These are phyloP conservation scores for Cryptococcus neoformans DNA, from an alignment of 1,284 basidiomycete genomes.

Conservation along the genomic window DNA sequence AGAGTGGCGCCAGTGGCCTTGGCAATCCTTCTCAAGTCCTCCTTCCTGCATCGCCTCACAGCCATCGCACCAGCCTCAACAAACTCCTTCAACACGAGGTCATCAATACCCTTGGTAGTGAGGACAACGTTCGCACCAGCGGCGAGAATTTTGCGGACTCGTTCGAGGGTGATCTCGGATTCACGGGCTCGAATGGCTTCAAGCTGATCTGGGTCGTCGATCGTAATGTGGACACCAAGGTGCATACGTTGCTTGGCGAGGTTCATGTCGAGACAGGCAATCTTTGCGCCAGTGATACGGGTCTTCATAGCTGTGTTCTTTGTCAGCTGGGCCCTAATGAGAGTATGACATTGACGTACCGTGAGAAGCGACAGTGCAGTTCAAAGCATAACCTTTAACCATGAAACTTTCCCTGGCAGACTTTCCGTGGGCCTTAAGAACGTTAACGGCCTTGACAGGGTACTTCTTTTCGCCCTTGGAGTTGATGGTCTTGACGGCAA, in stretches of 20 bases:
- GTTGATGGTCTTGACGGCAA: constrained; percentile 94
- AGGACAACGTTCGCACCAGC: constrained; percentile 96
- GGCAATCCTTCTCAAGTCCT: constrained; percentile 94
- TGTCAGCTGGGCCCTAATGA: no score
- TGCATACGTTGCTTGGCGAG: constrained; percentile 97
- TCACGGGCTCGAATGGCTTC: constrained; percentile 96
- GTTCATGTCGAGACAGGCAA: constrained; percentile 98
- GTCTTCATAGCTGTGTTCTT: constrained; percentile 86
- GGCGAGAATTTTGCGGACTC: constrained; percentile 93
- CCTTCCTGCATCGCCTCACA: constrained; percentile 94
- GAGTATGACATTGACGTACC: constrained; percentile 54
- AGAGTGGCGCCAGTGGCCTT: constrained; percentile 95
- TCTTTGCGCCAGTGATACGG: constrained; percentile 87
- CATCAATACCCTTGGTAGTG: constrained; percentile 99
- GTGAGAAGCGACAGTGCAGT: constrained; percentile 98
- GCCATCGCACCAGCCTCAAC: constrained; percentile 99
- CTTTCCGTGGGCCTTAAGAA: constrained; percentile 98
- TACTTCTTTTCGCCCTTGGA: constrained; percentile 95
- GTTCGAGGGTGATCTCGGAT: constrained; percentile 92
- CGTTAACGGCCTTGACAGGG: constrained; percentile 98
- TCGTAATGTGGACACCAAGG: constrained; percentile 94
- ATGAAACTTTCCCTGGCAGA: constrained; percentile 93
- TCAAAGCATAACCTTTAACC: constrained; percentile 95
- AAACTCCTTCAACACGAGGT: constrained; percentile 97
- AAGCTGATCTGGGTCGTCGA: constrained; percentile 94